Percentiles rank a stretch among this genome's conserved stretches.
Evolutionary conservation across 805 yeast species (phyloP).

Genomic region (Hanseniaspora hatyaiensis): DNA sequence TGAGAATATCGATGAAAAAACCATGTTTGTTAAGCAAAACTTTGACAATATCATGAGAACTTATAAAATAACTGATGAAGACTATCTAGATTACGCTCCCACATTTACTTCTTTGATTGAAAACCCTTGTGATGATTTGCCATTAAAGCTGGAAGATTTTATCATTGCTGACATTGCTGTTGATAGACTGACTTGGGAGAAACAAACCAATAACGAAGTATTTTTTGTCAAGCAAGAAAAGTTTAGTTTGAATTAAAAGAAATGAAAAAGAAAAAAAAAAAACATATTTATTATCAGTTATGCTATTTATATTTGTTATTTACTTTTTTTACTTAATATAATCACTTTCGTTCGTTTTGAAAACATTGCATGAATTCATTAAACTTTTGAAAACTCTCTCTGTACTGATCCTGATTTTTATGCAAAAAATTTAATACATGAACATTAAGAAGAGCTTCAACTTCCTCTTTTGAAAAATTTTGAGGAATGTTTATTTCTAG

Average conservation of each 20-base stretch:
- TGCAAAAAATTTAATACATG: slow-evolving; percentile 8
- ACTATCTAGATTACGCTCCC: slow-evolving; percentile 9
- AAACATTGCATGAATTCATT: slow-evolving; percentile 9
- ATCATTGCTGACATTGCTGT: slow-evolving; percentile 41
- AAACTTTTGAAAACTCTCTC: neutral
- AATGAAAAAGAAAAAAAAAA: neutral
- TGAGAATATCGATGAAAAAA: neutral
- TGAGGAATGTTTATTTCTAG: slow-evolving; percentile 14
- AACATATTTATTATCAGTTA: neutral
- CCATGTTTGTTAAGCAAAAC: neutral
- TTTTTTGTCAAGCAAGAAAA: slow-evolving; percentile 26
- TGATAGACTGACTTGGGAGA: slow-evolving; percentile 39
- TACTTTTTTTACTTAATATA: too few relatives aligned
- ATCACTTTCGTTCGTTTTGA: too few relatives aligned
- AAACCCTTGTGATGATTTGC: slow-evolving; percentile 27
- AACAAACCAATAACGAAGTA: slow-evolving; percentile 30
- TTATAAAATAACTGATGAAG: slow-evolving; percentile 5
- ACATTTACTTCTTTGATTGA: slow-evolving; percentile 19
- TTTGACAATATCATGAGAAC: neutral
- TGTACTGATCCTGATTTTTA: neutral
- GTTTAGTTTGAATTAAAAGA: slow-evolving; percentile 3
- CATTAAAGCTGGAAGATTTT: slow-evolving; percentile 35
- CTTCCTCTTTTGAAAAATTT: slow-evolving; percentile 5
- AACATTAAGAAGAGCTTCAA: slow-evolving; percentile 6
- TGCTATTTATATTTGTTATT: too few relatives aligned